Conservation (phyloP, 441 rosid species). For the Francoa sonchifolia region DNA sequence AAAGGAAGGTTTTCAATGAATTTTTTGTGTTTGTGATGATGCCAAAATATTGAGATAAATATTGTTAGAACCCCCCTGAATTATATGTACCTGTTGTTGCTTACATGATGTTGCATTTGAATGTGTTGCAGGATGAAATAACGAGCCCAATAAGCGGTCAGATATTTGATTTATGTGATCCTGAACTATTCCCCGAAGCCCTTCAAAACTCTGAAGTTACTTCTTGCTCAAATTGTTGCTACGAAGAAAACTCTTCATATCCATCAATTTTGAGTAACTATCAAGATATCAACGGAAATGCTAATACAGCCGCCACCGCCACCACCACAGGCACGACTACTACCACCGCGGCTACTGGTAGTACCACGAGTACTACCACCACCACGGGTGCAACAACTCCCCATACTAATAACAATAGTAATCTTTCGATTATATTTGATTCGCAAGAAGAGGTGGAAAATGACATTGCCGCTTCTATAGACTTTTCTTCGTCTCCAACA, state of each 20-base stretch:
- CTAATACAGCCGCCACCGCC: conserved; percentile 14
- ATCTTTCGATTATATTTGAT: conserved; percentile 41
- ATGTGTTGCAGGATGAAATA: conserved; percentile 57
- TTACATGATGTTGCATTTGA: conserved; percentile 1
- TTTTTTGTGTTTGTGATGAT: no score
- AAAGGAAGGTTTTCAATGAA: no score
- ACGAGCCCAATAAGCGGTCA: conserved; percentile 61
- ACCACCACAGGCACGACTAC: conserved; percentile 19
- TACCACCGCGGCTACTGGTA: conserved; percentile 12
- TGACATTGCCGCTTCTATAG: conserved; percentile 71
- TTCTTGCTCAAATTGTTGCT: conserved; percentile 50
- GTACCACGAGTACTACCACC: conserved; percentile 13
- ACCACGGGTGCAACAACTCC: conserved; percentile 8
- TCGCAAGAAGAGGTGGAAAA: conserved; percentile 61
- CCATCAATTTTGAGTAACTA: conserved; percentile 18
- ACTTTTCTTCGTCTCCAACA: conserved; percentile 54
- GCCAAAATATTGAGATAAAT: no score
- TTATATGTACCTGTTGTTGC: no score
- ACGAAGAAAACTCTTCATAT: conserved; percentile 31
- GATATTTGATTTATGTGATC: conserved; percentile 54
- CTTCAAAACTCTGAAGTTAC: conserved; percentile 63
- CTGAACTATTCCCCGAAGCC: conserved; percentile 51
- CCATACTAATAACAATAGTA: conserved; percentile 18
- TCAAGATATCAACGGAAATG: conserved; percentile 20
- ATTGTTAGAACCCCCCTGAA: no score